Conservation (phyloP, 2,329 filamentous ascomycete species). For the Colletotrichum spinosum region DNA sequence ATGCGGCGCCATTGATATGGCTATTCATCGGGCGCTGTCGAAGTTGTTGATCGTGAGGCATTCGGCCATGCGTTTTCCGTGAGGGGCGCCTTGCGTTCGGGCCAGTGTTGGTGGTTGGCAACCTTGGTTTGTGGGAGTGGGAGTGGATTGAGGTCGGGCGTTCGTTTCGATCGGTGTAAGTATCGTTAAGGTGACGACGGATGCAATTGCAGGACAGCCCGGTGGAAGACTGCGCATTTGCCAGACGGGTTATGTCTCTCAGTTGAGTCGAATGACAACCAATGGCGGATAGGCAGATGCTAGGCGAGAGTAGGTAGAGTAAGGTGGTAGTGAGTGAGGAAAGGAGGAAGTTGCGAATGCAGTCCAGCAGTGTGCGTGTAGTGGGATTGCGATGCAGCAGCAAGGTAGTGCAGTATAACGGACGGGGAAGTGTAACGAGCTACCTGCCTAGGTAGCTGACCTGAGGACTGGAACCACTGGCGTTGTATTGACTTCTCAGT, state of each 20-base stretch:
- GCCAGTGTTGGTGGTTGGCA: background rate
- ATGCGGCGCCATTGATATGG: constrained; percentile 46
- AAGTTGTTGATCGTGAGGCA: constrained; percentile 29
- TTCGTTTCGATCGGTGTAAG: constrained; percentile 16
- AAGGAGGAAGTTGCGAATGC: constrained; percentile 24
- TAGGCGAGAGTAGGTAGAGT: constrained; percentile 1
- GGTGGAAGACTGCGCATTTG: constrained; percentile 21
- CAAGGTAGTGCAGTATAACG: constrained; percentile 2
- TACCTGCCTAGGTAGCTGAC: constrained; percentile 16
- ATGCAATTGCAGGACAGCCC: constrained; percentile 19
- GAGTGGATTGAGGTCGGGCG: constrained; percentile 8
- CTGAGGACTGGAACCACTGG: constrained; percentile 26
- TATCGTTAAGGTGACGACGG: constrained; percentile 17
- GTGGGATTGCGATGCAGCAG: constrained; percentile 34
- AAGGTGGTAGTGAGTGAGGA: background rate
- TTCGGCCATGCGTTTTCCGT: constrained; percentile 33
- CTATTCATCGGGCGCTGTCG: constrained; percentile 45
- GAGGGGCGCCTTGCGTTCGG: background rate
- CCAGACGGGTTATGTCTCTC: background rate
- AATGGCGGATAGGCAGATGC: constrained; percentile 4
- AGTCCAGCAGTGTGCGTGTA: background rate
- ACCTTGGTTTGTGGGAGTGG: background rate
- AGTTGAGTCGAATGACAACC: too few species aligned
- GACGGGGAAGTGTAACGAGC: constrained; percentile 32
- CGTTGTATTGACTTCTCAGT: background rate